Evolutionary conservation across 164 flowering plant genomes (phyloP), one percentile per base, ranked within the genome.

Genomic region (Pachysandra terminalis): DNA sequence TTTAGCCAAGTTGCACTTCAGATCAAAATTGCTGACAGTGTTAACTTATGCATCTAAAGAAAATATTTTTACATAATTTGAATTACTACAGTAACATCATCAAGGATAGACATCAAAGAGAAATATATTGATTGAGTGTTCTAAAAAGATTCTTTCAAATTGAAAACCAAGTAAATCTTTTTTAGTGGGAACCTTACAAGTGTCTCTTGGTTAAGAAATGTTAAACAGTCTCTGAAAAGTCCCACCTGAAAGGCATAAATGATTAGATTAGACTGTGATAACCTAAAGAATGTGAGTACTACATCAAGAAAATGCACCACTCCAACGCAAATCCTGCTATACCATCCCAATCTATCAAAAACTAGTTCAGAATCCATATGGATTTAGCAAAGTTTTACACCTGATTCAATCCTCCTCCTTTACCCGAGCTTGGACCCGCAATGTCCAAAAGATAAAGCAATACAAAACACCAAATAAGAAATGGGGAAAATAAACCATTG

Each of bases 181-280:
- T 41, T 64, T 25, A 56, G 64, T 37, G 25, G 45, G 56, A 61
- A 57, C 84, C 97, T 84, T 80, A 91, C 97, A 59, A 90, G 82
- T 65, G 90, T 89, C 80, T 95, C 97, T 32, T 89, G 96, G 75
- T 95, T 97, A 64, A 95, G 98, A 94, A 71, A 94, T 90, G 96
- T 91, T 83, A 78, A 87, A 84, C 54, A 91, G 64, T 73, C 97
- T 84, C 80, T 84, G 87, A 65, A 79, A 84, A 70, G 82, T 71
- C 65, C 96, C 91, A 80, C 76, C 96, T 91, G 80, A 74, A 66
- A 83, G 53, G 62, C 65, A 74, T 23, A 49, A 68, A 53, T 60
- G 22, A 53, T 55, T 25, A 52, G 59, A 68, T 37, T 16, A 57
- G 40, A 56, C 24, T 15, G 54, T 7, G 19, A 35, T 35, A 21